Evolutionary conservation across 768 basidiomycete species (phyloP).

Genomic region (Leccinum broughii): DNA sequence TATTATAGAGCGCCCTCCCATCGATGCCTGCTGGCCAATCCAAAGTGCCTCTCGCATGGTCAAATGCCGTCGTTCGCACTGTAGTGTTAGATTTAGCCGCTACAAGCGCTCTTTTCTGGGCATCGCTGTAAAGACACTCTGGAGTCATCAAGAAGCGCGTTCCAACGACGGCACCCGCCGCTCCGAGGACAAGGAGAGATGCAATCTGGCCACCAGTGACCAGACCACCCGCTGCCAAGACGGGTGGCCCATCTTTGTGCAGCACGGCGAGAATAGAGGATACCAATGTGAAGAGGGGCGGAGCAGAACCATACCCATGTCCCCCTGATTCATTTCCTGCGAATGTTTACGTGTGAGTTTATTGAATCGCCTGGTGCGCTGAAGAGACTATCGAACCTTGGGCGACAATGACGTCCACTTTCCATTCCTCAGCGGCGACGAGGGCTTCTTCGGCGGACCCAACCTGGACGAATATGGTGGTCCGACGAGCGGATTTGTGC

Average conservation of each 20-base stretch:
- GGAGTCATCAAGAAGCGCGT: constrained; percentile 73
- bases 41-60: constrained; percentile 52
- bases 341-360: constrained; percentile 5
- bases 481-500: constrained; percentile 40
- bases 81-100: constrained; percentile 46
- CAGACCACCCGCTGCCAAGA: constrained; percentile 78
- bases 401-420: constrained; percentile 71
- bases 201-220: constrained; percentile 65
- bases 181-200: constrained; percentile 64
- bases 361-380: neutral
- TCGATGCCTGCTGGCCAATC: constrained; percentile 65
- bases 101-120: constrained; percentile 54
- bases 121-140: constrained; percentile 58
- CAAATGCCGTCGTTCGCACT: constrained; percentile 63
- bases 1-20: constrained; percentile 49
- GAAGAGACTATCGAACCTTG: constrained; percentile 54
- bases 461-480: constrained; percentile 67
- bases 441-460: constrained; percentile 59
- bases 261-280: constrained; percentile 51
- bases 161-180: constrained; percentile 66
- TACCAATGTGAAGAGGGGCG: constrained; percentile 61
- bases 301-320: constrained; percentile 59
- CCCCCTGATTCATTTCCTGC: constrained; percentile 81
- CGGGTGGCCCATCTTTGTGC: constrained; percentile 43
- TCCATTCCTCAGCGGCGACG: constrained; percentile 62